A percentile compares a stretch with the other conserved stretches of the same genome.
Evolutionary conservation across 2,329 filamentous ascomycete genomes (phyloP).

Genomic region (Fusarium humuli): DNA sequence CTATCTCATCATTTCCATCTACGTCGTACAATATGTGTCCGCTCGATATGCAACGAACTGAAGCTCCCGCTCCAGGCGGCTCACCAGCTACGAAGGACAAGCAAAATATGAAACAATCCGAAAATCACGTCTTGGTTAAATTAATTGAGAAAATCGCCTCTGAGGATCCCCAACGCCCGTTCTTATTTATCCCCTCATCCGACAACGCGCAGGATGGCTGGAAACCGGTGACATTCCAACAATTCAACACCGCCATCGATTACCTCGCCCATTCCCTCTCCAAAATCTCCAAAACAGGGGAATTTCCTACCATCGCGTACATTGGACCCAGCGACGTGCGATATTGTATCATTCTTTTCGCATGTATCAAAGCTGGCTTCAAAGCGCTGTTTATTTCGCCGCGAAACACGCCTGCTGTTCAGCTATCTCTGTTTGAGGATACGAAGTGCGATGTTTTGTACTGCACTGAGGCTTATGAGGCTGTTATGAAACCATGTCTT

Average conservation of each 20-base stretch:
- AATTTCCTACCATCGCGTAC: neutral
- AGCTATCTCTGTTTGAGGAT: constrained; percentile 2
- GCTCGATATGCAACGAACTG: neutral
- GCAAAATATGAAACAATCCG: neutral
- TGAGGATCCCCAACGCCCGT: neutral
- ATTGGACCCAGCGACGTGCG: neutral
- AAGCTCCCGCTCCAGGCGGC: neutral
- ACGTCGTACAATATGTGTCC: neutral
- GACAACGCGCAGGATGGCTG: neutral
- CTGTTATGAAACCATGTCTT: neutral
- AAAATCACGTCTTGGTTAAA: neutral
- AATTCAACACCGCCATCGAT: neutral
- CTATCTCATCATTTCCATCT: neutral
- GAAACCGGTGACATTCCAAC: neutral
- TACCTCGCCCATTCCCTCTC: constrained; percentile 4
- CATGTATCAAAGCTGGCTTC: constrained; percentile 2
- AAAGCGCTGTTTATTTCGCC: constrained; percentile 6
- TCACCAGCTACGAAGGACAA: neutral
- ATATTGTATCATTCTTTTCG: neutral
- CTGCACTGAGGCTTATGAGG: neutral
- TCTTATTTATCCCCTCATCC: neutral
- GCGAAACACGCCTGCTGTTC: neutral
- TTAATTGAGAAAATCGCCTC: neutral
- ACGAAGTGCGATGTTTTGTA: neutral
- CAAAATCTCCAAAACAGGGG: neutral